These are phyloP conservation scores for Microglena sp. DNA, from an alignment of 139 green algal genomes.

Conservation along the genomic window DNA sequence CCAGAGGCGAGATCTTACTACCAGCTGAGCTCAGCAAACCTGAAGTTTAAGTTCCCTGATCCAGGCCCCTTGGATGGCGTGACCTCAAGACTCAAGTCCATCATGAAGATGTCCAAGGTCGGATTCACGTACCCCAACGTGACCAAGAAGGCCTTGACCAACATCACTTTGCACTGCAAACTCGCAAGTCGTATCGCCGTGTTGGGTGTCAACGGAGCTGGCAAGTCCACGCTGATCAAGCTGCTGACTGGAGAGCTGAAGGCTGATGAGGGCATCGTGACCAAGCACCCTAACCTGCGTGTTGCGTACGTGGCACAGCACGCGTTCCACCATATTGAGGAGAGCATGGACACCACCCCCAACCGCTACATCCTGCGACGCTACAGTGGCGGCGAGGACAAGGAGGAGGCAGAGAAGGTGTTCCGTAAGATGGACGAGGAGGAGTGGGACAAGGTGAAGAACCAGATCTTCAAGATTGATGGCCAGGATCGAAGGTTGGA, in stretches of 20 bases:
- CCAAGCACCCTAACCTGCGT: constrained; percentile 76
- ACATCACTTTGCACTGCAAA: constrained; percentile 39
- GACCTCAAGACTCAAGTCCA: constrained; percentile 73
- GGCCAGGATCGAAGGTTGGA: constrained; percentile 39
- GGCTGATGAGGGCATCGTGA: constrained; percentile 13
- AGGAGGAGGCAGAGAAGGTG: constrained; percentile 31
- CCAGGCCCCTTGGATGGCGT: constrained; percentile 81
- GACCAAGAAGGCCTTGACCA: constrained; percentile 22
- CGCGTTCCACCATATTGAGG: constrained; percentile 90
- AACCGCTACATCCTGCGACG: constrained; percentile 89
- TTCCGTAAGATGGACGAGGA: constrained; percentile 31
- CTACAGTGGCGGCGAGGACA: constrained; percentile 69
- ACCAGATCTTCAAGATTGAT: constrained; percentile 48
- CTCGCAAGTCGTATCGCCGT: constrained; percentile 70
- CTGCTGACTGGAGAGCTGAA: constrained; percentile 43
- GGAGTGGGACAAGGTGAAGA: constrained; percentile 39
- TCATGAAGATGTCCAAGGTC: constrained; percentile 36
- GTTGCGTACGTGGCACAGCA: constrained; percentile 92
- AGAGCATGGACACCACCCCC: constrained; percentile 78
- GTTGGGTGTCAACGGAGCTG: constrained; percentile 56
- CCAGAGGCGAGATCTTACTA: constrained; percentile 83
- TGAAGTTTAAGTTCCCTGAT: constrained; percentile 77
- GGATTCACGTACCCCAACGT: constrained; percentile 7
- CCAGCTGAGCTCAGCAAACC: constrained; percentile 46
- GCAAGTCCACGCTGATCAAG: constrained; percentile 86